Evolutionary conservation across 176 grass and related monocot genomes (phyloP).

Genomic region (Oryza officinalis): DNA sequence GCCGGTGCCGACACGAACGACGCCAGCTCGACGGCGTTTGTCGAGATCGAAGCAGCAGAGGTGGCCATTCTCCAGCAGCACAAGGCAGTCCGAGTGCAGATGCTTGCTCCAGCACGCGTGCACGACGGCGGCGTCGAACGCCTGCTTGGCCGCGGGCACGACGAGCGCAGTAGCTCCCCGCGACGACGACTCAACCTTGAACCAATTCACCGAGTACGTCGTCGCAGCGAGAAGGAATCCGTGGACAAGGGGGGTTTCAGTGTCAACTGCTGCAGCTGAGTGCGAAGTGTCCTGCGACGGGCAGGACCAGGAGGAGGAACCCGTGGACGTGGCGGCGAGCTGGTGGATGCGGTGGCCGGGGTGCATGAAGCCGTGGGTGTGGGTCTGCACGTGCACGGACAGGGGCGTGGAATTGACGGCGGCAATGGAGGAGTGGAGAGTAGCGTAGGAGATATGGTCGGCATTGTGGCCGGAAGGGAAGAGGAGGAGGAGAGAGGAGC

Average conservation of each 20-base stretch:
- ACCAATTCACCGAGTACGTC: constrained; percentile 70
- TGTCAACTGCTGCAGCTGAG: too few species aligned
- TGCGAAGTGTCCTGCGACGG: too few species aligned
- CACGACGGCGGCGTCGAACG: constrained; percentile 50
- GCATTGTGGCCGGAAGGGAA: constrained; percentile 61
- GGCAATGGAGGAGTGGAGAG: neutral
- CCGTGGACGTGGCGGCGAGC: constrained; percentile 21
- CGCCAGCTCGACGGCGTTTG: constrained; percentile 32
- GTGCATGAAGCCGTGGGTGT: constrained; percentile 57
- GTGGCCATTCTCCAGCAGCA: constrained; percentile 65
- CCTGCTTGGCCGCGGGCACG: constrained; percentile 50
- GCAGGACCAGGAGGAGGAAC: neutral
- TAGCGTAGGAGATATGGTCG: constrained; percentile 44
- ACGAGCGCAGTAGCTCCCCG: constrained; percentile 16
- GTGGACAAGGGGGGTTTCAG: constrained; percentile 22
- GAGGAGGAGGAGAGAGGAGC: constrained; percentile 29
- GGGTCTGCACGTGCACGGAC: too few species aligned
- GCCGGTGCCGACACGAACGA: constrained; percentile 1
- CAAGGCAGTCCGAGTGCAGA: constrained; percentile 50
- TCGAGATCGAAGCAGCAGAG: constrained; percentile 75
- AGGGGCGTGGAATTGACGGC: too few species aligned
- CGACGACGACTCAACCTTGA: constrained; percentile 55
- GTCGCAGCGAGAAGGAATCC: constrained; percentile 73
- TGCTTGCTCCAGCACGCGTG: constrained; percentile 82
- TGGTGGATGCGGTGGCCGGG: constrained; percentile 58